These are phyloP conservation scores for Pseudevernia furfuracea DNA, from an alignment of 495 filamentous ascomycete genomes.

Conservation along the genomic window DNA sequence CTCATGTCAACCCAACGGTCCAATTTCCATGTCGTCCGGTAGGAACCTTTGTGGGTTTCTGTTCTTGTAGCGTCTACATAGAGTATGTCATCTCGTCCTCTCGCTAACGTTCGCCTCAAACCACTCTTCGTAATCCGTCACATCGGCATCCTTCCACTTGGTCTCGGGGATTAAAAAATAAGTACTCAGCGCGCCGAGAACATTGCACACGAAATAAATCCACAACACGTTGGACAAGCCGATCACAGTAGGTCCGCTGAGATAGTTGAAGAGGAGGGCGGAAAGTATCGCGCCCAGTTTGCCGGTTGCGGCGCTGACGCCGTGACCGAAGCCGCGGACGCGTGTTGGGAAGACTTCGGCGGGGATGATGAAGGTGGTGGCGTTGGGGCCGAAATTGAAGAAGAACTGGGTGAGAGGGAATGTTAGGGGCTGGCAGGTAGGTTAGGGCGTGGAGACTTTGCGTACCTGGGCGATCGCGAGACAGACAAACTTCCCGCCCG, in stretches of 20 bases:
- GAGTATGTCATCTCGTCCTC: too few relatives aligned
- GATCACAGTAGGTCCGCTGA: slow-evolving; percentile 22
- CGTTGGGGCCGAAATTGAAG: slow-evolving; percentile 31
- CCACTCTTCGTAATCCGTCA: slow-evolving; percentile 29
- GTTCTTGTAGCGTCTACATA: too few relatives aligned
- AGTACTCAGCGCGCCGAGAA: slow-evolving; percentile 27
- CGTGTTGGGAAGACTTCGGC: slow-evolving; percentile 30
- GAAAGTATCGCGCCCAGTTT: slow-evolving; percentile 29
- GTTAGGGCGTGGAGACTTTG: neutral
- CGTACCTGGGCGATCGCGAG: slow-evolving; percentile 29
- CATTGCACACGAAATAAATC: slow-evolving; percentile 29
- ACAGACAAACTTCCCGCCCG: slow-evolving; percentile 30
- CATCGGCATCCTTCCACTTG: slow-evolving; percentile 27
- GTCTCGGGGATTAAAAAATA: slow-evolving; percentile 27
- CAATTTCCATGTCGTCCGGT: too few relatives aligned
- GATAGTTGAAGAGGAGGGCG: slow-evolving; percentile 28
- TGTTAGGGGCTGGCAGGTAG: neutral
- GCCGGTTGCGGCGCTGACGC: slow-evolving; percentile 27
- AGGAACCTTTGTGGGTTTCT: too few relatives aligned
- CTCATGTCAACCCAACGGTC: too few relatives aligned
- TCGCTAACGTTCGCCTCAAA: slow-evolving; percentile 12
- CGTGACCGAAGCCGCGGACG: slow-evolving; percentile 29
- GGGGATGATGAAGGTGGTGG: slow-evolving; percentile 30
- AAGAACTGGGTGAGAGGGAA: slow-evolving; percentile 20
- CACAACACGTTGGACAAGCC: slow-evolving; percentile 28